phyloP scores from a whole-genome alignment of 139 green algal species.

The Trebouxia sp. region DNA sequence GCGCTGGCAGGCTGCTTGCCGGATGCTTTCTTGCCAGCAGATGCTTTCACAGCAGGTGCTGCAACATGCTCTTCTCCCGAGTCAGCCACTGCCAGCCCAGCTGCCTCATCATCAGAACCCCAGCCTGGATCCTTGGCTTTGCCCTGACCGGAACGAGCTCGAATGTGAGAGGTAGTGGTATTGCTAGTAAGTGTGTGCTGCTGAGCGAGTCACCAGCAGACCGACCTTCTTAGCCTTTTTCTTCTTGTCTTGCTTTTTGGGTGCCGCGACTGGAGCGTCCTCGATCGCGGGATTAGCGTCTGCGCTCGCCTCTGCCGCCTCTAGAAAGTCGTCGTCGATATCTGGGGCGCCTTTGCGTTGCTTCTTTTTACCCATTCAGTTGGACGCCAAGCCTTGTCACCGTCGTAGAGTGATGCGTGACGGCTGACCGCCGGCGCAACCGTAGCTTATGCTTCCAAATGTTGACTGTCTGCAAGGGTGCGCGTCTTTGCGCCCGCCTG shows the following conservation, averaged over 20 bases:
- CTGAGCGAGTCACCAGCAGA: too few relatives aligned
- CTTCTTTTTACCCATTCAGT: slow-evolving; percentile 32
- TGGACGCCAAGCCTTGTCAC: not conserved
- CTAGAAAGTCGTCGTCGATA: slow-evolving; percentile 17
- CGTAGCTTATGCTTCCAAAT: too few relatives aligned
- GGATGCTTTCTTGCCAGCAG: slow-evolving; percentile 13
- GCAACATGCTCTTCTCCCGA: not conserved
- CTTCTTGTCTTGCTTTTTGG: slow-evolving; percentile 26
- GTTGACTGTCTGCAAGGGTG: too few relatives aligned
- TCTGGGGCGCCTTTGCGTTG: slow-evolving; percentile 20
- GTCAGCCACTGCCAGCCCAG: not conserved
- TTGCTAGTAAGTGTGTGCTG: too few relatives aligned
- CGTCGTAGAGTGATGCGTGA: not conserved
- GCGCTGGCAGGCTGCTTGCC: slow-evolving; percentile 20
- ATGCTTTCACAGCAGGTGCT: slow-evolving; percentile 32
- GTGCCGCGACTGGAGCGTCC: not conserved
- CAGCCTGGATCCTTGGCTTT: slow-evolving; percentile 46
- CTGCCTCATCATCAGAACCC: slow-evolving; percentile 30
- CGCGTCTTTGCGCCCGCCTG: too few relatives aligned
- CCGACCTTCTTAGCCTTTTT: slow-evolving; percentile 16
- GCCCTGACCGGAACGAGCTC: slow-evolving; percentile 24
- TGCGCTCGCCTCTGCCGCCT: not conserved
- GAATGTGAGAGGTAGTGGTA: too few relatives aligned
- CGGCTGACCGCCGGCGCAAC: too few relatives aligned
- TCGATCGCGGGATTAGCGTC: not conserved